These are phyloP conservation scores for Dunaliella primolecta DNA, from an alignment of 139 green algal genomes.

Conservation along the genomic window DNA sequence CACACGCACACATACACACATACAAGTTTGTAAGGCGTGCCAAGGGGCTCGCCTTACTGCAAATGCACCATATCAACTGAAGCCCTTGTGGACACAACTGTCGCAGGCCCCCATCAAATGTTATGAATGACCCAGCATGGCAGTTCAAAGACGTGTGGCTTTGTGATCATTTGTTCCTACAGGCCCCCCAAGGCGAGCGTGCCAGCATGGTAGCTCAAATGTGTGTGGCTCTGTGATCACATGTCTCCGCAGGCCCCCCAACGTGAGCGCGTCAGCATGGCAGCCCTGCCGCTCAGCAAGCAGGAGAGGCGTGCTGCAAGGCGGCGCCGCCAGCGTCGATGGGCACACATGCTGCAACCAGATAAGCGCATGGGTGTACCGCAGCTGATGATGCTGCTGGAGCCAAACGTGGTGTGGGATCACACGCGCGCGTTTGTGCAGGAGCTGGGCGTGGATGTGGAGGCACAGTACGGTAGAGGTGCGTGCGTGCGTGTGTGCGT, in stretches of 20 bases:
- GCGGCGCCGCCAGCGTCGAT: constrained; percentile 14
- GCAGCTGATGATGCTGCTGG: constrained; percentile 59
- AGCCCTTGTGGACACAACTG: too few species aligned
- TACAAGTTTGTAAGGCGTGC: too few species aligned
- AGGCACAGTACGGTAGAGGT: constrained; percentile 37
- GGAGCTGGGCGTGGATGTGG: constrained; percentile 30
- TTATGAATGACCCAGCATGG: too few species aligned
- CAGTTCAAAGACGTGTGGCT: too few species aligned
- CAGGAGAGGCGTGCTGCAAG: background rate
- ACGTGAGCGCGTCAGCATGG: constrained; percentile 40
- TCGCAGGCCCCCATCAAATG: too few species aligned
- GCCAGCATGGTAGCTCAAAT: background rate
- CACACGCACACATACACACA: too few species aligned
- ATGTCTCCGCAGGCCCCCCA: constrained; percentile 43
- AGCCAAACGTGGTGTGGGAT: constrained; percentile 66
- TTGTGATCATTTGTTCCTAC: too few species aligned
- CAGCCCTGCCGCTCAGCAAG: constrained; percentile 10
- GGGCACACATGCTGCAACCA: constrained; percentile 39
- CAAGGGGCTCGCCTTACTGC: too few species aligned
- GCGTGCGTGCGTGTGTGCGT: background rate
- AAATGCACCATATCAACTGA: too few species aligned
- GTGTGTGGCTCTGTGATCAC: background rate
- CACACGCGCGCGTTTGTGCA: constrained; percentile 25
- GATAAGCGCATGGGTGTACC: constrained; percentile 59
- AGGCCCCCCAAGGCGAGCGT: background rate